These are phyloP conservation scores for Gossypium arboreum DNA, from an alignment of 345 rosid genomes.

Conservation along the genomic window DNA sequence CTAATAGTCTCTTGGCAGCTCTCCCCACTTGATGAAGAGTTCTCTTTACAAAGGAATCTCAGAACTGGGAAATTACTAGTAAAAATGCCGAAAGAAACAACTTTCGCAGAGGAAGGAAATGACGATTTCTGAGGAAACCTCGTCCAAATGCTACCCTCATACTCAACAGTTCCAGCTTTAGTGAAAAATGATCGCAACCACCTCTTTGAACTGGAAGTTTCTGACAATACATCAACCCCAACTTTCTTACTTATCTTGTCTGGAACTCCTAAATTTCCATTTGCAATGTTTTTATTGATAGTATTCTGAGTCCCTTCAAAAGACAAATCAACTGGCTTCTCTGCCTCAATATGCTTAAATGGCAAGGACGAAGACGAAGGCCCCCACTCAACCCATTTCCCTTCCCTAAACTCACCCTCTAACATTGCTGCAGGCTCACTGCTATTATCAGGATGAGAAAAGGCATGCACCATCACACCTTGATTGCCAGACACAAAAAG, in stretches of 20 bases:
- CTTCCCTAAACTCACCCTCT: slow-evolving; percentile 49
- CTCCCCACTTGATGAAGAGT: slow-evolving; percentile 25
- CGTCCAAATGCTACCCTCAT: slow-evolving; percentile 54
- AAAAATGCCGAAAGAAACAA: slow-evolving; percentile 78
- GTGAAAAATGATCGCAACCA: slow-evolving; percentile 75
- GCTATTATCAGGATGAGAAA: slow-evolving; percentile 40
- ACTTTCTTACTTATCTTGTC: slow-evolving; percentile 16
- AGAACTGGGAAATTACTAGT: slow-evolving; percentile 38
- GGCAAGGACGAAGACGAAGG: slow-evolving; percentile 37
- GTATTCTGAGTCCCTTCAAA: slow-evolving; percentile 29
- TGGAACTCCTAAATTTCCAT: slow-evolving; percentile 24
- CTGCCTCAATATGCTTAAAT: slow-evolving; percentile 18
- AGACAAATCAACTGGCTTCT: slow-evolving; percentile 26
- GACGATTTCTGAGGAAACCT: slow-evolving; percentile 66
- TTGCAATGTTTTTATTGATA: slow-evolving; percentile 18
- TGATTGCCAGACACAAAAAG: slow-evolving; percentile 65
- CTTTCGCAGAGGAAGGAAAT: slow-evolving; percentile 68
- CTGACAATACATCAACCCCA: slow-evolving; percentile 28
- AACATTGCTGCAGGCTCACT: slow-evolving; percentile 21
- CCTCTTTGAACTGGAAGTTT: slow-evolving; percentile 47
- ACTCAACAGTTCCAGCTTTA: slow-evolving; percentile 53
- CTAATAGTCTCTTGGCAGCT: slow-evolving; percentile 24
- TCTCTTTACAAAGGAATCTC: slow-evolving; percentile 34
- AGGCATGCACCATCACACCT: slow-evolving; percentile 84
- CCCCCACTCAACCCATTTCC: slow-evolving; percentile 95